A percentile compares a stretch with the other conserved stretches of the same genome.
phyloP scores from a whole-genome alignment of 2,329 filamentous ascomycete genomes.

The Cercospora zeae-maydis region DNA sequence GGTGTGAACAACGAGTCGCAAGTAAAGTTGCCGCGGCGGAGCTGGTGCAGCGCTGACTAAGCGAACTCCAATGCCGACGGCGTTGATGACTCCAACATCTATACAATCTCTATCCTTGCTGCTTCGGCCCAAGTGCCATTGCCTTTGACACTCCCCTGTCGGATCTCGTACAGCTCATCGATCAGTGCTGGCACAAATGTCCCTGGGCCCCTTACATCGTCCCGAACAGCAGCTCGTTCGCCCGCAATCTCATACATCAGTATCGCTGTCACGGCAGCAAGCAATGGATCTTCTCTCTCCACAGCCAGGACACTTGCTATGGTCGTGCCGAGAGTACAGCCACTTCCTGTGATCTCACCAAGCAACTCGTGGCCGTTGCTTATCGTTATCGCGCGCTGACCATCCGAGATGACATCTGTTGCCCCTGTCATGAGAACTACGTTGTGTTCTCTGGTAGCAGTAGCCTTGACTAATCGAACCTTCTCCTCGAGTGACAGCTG shows the following conservation, averaged over 20 bases:
- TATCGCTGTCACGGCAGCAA: conserved; percentile 68
- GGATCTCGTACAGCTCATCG: conserved; percentile 59
- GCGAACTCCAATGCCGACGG: background rate
- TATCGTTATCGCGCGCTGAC: conserved; percentile 62
- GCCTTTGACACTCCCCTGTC: conserved; percentile 48
- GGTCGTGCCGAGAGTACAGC: conserved; percentile 79
- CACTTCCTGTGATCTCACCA: conserved; percentile 67
- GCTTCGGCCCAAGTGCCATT: conserved; percentile 52
- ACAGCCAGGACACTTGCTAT: conserved; percentile 72
- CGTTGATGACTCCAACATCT: background rate
- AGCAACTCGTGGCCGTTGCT: conserved; percentile 73
- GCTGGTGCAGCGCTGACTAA: background rate
- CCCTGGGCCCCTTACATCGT: conserved; percentile 72
- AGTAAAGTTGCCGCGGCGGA: background rate
- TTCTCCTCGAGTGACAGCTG: conserved; percentile 54
- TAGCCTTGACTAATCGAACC: conserved; percentile 58
- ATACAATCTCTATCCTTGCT: conserved; percentile 48
- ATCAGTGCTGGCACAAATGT: conserved; percentile 83
- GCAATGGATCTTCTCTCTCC: conserved; percentile 60
- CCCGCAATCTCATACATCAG: conserved; percentile 76
- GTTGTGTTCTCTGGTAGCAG: conserved; percentile 66
- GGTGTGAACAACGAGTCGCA: background rate
- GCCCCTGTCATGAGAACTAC: conserved; percentile 79
- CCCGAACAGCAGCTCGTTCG: conserved; percentile 57
- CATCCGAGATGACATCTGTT: conserved; percentile 75